Evolutionary conservation across 2,329 filamentous ascomycete species (phyloP).

Genomic region (Tolypocladium amazonense): DNA sequence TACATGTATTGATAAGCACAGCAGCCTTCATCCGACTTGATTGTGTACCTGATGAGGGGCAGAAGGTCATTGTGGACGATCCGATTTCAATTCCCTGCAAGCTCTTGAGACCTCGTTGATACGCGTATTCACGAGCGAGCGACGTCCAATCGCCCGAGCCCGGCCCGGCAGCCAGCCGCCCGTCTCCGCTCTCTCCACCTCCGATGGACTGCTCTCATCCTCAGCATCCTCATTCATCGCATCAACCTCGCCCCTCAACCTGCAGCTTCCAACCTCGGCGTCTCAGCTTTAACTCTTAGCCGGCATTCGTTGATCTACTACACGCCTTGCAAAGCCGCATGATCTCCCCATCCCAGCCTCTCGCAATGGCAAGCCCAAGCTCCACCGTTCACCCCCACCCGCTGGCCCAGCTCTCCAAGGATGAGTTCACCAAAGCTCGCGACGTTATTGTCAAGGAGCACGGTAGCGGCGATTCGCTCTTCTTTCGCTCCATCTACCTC

Average conservation of each 20-base stretch:
- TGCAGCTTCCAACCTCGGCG: neutral
- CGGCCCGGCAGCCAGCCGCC: neutral
- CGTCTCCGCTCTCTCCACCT: neutral
- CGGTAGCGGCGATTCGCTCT: slow-evolving; percentile 12
- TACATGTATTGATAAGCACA: neutral
- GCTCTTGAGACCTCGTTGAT: neutral
- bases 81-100: neutral
- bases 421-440: slow-evolving; percentile 38
- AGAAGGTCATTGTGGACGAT: neutral
- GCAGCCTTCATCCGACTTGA: neutral
- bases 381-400: slow-evolving; percentile 22
- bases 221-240: neutral
- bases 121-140: neutral
- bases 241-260: neutral
- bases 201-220: neutral
- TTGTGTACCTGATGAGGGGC: neutral
- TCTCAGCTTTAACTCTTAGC: neutral
- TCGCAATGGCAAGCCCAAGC: neutral
- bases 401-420: slow-evolving; percentile 34
- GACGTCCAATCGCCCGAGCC: neutral
- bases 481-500: slow-evolving; percentile 50
- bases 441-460: slow-evolving; percentile 29
- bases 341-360: neutral
- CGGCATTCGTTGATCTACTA: neutral
- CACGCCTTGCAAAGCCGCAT: neutral